A percentile compares a stretch with the other conserved stretches of the same genome.
Evolutionary conservation across 2,329 filamentous ascomycete species (phyloP).

Genomic region (Phialocephala subalpina): DNA sequence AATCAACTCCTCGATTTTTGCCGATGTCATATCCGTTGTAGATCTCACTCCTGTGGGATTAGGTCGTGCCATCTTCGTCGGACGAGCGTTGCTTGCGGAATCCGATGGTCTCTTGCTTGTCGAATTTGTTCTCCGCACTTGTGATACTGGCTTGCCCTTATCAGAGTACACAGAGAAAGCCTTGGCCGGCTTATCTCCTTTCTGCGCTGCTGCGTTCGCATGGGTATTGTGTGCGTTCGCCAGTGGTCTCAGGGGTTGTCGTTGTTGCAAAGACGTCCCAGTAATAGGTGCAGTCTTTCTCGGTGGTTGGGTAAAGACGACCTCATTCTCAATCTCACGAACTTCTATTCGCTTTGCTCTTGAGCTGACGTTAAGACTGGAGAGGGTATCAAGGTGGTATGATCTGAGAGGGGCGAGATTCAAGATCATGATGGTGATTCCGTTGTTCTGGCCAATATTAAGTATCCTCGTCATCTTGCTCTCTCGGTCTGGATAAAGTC

Average conservation of each 20-base stretch:
- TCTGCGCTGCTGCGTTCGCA: conserved; percentile 62
- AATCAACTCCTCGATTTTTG: conserved; percentile 88
- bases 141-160: conserved; percentile 57
- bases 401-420: conserved; percentile 91
- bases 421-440: conserved; percentile 94
- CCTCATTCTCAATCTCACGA: conserved; percentile 93
- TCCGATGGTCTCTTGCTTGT: conserved; percentile 46
- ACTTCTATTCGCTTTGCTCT: conserved; percentile 96
- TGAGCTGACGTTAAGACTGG: conserved; percentile 93
- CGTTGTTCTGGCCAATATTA: conserved; percentile 92
- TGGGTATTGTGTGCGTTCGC: conserved; percentile 79
- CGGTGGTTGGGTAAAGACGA: conserved; percentile 81
- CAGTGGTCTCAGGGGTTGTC: conserved; percentile 83
- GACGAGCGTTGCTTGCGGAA: conserved; percentile 46
- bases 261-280: conserved; percentile 56
- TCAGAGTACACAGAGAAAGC: conserved; percentile 90
- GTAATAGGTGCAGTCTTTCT: conserved; percentile 55
- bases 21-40: conserved; percentile 64
- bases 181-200: conserved; percentile 78
- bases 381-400: conserved; percentile 93
- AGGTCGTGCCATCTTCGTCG: conserved; percentile 56
- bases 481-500: conserved; percentile 17
- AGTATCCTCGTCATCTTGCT: conserved; percentile 94
- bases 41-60: conserved; percentile 37
- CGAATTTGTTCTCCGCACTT: conserved; percentile 45